Evolutionary conservation across 108 stramenopile species (phyloP).

Genomic region (Poteriospumella lacustris): DNA sequence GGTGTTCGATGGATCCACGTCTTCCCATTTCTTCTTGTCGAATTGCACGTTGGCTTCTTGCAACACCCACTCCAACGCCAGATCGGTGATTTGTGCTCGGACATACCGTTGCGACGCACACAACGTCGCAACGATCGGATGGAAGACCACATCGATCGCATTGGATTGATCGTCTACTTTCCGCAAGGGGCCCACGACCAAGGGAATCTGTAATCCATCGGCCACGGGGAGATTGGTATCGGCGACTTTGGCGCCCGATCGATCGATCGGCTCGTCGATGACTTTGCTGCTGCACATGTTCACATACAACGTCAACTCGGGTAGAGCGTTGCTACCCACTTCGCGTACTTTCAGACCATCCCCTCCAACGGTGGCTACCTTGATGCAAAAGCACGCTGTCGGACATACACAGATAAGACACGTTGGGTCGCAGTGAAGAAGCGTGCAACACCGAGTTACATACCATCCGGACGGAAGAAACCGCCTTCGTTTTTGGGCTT

Average conservation of each 20-base stretch:
- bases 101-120: not conserved
- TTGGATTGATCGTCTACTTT: not conserved
- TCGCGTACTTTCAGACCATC: slow-evolving; percentile 17
- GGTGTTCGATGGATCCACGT: not conserved
- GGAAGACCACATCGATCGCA: not conserved
- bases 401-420: not conserved
- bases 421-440: too few species aligned
- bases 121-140: not conserved
- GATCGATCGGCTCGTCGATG: not conserved
- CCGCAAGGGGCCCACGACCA: not conserved
- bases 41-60: not conserved
- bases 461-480: too few species aligned
- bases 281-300: not conserved
- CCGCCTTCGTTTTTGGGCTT: too few species aligned
- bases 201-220: not conserved
- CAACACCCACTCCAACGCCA: not conserved
- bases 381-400: not conserved
- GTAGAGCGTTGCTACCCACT: not conserved
- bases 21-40: not conserved
- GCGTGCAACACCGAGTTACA: too few species aligned
- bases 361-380: not conserved
- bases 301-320: not conserved
- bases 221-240: not conserved
- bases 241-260: not conserved
- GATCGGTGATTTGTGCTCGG: not conserved